Evolutionary conservation across 257 asterid species (phyloP), one percentile per base, ranked within the genome.

Genomic region (Coffea eugenioides): DNA sequence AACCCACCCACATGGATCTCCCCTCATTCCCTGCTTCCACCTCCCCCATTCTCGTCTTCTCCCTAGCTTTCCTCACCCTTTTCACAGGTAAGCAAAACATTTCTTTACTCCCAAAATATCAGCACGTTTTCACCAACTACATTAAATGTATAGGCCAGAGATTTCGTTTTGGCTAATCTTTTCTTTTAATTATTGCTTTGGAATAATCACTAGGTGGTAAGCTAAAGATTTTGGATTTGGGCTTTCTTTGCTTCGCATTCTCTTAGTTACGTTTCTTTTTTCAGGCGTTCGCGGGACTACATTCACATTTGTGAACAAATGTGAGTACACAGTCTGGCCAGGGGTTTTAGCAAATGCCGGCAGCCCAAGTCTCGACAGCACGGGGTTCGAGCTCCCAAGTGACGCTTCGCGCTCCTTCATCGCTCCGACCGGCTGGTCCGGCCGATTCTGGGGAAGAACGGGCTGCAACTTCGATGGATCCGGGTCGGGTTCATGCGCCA

Each of bases 341-440:
- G 98, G 98, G 39, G 82, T 93, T 82, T 90, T 94, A 79, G 94
- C 97, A 11, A 94, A 94, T 78, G 92, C 97, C 41, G 97, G 97
- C 20, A 90, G 91, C 80, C 97, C 97, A 21, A 71, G 75, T 67
- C 93, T 94, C 66, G 96, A 85, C 69, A 86, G 81, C 90, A 91
- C 98, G 64, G 98, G 98, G 59, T 94, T 94, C 80, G 92, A 94
- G 89, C 98, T 94, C 75, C 89, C 92, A 0, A 83, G 80, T 25
- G 96, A 79, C 66, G 82, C 93, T 57, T 78, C 97, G 73, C 94
- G 95, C 13, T 39, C 90, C 23, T 87, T 95, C 89, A 31, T 74
- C 6, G 97, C 97, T 39, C 98, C 99, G 5, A 83, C 96, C 56
- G 98, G 97, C 48, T 94, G 98, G 98, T 93, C 97, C 71, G 98